A percentile compares a stretch with the other conserved stretches of the same genome.
These are phyloP conservation scores for Eragrostis nindensis DNA, from an alignment of 176 grass and related monocot genomes.

Conservation along the genomic window DNA sequence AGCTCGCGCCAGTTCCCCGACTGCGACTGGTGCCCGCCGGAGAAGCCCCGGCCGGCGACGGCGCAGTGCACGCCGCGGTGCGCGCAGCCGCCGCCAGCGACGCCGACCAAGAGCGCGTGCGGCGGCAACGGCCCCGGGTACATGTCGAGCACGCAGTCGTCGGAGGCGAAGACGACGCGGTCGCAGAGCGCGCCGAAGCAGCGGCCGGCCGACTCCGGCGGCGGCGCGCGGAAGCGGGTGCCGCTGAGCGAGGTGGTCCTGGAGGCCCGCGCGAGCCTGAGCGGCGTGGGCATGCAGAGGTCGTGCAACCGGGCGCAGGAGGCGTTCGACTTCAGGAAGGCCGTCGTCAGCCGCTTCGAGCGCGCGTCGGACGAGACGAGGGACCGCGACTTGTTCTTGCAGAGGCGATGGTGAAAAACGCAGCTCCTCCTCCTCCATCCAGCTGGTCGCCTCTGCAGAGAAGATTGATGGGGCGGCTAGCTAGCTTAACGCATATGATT, in stretches of 20 bases:
- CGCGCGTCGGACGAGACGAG: slow-evolving; percentile 27
- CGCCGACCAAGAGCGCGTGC: slow-evolving; percentile 62
- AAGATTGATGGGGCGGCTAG: neutral
- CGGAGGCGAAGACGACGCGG: slow-evolving; percentile 71
- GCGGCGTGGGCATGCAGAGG: slow-evolving; percentile 50
- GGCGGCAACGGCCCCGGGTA: slow-evolving; percentile 58
- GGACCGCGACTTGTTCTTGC: slow-evolving; percentile 58
- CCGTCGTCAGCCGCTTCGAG: slow-evolving; percentile 64
- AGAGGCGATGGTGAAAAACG: slow-evolving; percentile 57
- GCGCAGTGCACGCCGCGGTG: slow-evolving; percentile 84
- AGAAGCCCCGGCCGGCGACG: slow-evolving; percentile 70
- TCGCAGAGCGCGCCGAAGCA: slow-evolving; percentile 98
- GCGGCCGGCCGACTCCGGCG: slow-evolving; percentile 47
- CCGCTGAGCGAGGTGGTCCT: slow-evolving; percentile 84
- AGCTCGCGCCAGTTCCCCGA: slow-evolving; percentile 57
- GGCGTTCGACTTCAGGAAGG: slow-evolving; percentile 83
- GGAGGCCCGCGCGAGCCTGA: slow-evolving; percentile 69
- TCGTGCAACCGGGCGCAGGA: slow-evolving; percentile 59
- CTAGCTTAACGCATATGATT: neutral
- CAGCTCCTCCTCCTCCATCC: neutral
- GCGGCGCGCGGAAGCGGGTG: slow-evolving; percentile 53
- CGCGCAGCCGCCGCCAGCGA: slow-evolving; percentile 49
- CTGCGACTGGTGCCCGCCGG: slow-evolving; percentile 52
- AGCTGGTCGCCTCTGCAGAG: neutral
- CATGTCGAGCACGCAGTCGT: slow-evolving; percentile 92